Conservation (phyloP, 1,284 basidiomycete species). For the Ganoderma sinense region DNA sequence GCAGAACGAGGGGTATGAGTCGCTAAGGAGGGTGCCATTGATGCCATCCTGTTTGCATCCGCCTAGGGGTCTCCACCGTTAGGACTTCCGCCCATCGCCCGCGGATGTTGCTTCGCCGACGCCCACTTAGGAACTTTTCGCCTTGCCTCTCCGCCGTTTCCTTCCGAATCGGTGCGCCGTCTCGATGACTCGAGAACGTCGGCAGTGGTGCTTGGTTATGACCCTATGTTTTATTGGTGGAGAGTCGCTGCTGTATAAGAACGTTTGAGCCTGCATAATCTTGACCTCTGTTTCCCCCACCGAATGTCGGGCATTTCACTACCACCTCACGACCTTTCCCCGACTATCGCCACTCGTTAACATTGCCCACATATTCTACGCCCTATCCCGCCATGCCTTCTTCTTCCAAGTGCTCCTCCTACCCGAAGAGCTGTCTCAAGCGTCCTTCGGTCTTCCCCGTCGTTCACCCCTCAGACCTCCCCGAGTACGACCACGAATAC, state of each 20-base stretch:
- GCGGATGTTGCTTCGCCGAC: background rate
- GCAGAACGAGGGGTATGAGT: background rate
- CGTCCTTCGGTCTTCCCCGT: background rate
- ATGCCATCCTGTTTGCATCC: background rate
- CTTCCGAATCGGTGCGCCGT: background rate
- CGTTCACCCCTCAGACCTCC: background rate
- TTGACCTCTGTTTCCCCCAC: background rate
- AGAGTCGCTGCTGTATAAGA: background rate
- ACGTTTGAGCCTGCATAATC: background rate
- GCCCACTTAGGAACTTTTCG: background rate
- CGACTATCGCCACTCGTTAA: background rate
- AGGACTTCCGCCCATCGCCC: background rate
- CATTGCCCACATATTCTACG: background rate
- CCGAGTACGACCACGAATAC: background rate
- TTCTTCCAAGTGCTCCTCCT: background rate
- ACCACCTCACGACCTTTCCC: background rate
- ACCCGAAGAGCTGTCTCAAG: constrained; percentile 1
- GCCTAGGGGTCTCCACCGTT: background rate
- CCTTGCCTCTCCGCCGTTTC: background rate
- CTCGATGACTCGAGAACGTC: background rate
- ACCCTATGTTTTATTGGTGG: background rate
- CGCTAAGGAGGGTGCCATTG: background rate
- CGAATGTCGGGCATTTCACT: background rate
- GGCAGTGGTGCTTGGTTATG: background rate
- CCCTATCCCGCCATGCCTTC: background rate